Conservation (phyloP, 768 basidiomycete genomes). For the Lentinula boryana region DNA sequence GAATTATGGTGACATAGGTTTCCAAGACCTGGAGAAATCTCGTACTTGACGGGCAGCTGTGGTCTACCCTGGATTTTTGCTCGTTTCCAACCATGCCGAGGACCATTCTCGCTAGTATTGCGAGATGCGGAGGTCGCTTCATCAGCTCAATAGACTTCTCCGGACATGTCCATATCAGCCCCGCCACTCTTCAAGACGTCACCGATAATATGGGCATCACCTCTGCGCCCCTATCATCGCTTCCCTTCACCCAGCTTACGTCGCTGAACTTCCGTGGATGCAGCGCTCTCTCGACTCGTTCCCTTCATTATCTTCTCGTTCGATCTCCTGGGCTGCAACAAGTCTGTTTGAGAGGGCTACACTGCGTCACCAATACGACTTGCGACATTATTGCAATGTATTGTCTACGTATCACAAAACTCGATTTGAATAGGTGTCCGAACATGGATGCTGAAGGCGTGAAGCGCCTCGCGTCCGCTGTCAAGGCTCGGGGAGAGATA, state of each 20-base stretch:
- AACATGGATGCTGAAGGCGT: constrained; percentile 66
- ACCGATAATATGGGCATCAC: constrained; percentile 48
- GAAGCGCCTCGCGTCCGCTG: constrained; percentile 36
- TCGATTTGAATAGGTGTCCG: constrained; percentile 70
- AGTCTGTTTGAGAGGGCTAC: constrained; percentile 63
- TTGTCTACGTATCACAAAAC: constrained; percentile 46
- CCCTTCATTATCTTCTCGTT: constrained; percentile 65
- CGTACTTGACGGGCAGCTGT: constrained; percentile 84
- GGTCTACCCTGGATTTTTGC: constrained; percentile 59
- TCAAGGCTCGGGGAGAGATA: constrained; percentile 37
- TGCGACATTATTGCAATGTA: constrained; percentile 59
- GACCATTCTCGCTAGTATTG: constrained; percentile 45
- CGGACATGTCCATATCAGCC: constrained; percentile 49
- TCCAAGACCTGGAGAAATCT: constrained; percentile 72
- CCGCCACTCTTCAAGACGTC: constrained; percentile 46
- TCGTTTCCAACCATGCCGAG: constrained; percentile 55
- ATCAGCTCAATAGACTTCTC: constrained; percentile 53
- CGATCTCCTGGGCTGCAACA: constrained; percentile 54
- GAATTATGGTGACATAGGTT: constrained; percentile 38
- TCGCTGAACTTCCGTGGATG: constrained; percentile 72
- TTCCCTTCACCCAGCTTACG: constrained; percentile 62
- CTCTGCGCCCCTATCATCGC: constrained; percentile 19
- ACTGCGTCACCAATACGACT: constrained; percentile 66
- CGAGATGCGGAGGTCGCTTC: constrained; percentile 57
- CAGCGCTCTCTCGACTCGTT: constrained; percentile 51